phyloP scores from a whole-genome alignment of 495 filamentous ascomycete species.

The Xylaria telfairii region DNA sequence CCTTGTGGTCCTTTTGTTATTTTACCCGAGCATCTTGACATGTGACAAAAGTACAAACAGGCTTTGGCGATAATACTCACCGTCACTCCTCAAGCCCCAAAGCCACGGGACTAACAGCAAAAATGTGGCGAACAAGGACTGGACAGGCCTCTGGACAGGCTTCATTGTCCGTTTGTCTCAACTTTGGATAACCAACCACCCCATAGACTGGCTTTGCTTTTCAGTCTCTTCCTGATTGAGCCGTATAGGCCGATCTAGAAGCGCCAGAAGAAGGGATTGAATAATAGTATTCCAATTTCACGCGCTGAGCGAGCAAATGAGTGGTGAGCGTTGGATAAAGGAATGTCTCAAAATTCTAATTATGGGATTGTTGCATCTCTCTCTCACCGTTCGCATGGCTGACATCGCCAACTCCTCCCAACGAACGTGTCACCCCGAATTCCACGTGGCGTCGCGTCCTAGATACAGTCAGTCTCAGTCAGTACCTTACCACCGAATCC shows the following conservation, averaged over 20 bases:
- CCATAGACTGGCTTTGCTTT: neutral
- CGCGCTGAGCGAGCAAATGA: conserved; percentile 3
- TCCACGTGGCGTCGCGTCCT: conserved; percentile 4
- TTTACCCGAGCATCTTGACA: neutral
- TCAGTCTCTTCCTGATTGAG: neutral
- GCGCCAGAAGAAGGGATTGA: neutral
- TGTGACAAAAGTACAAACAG: neutral
- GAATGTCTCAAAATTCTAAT: conserved; percentile 16
- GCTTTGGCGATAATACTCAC: neutral
- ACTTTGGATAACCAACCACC: neutral
- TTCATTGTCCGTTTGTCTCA: neutral
- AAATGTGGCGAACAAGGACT: neutral
- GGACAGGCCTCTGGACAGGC: too few species aligned
- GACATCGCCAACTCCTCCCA: neutral
- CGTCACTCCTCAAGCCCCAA: neutral
- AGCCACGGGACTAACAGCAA: neutral
- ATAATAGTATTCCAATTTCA: neutral
- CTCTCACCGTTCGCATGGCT: neutral
- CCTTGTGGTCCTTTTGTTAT: neutral
- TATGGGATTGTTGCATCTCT: neutral
- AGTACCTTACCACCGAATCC: too few species aligned
- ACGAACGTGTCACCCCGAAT: neutral
- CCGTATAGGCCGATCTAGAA: neutral
- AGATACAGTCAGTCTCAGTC: too few species aligned
- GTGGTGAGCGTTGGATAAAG: neutral